These are phyloP conservation scores for Lignosus rhinocerotis DNA, from an alignment of 1,284 basidiomycete species.

Conservation along the genomic window DNA sequence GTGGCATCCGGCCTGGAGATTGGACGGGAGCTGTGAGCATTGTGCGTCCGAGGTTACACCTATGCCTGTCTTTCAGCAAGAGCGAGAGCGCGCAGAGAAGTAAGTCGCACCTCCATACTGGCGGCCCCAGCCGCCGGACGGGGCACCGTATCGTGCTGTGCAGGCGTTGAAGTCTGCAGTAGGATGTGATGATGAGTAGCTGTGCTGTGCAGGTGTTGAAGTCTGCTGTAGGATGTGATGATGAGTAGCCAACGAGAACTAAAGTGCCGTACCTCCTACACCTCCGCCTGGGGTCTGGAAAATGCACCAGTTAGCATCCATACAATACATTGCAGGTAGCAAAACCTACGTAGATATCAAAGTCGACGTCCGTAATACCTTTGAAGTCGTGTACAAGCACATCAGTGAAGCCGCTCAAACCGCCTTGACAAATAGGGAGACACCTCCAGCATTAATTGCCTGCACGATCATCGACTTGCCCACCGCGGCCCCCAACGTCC, in stretches of 20 bases:
- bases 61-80: not conserved
- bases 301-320: not conserved
- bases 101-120: constrained; percentile 22
- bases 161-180: constrained; percentile 25
- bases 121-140: constrained; percentile 22
- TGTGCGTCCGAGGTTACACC: constrained; percentile 24
- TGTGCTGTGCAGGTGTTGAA: not conserved
- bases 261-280: constrained; percentile 15
- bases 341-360: constrained; percentile 23
- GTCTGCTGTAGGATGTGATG: not conserved
- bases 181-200: not conserved
- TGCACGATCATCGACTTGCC: constrained; percentile 29
- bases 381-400: not conserved
- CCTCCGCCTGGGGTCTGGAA: constrained; percentile 21
- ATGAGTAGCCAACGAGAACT: no score
- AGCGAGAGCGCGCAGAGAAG: not conserved
- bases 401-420: not conserved
- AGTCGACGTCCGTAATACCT: constrained; percentile 24
- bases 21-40: constrained; percentile 26
- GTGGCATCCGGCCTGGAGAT: constrained; percentile 26
- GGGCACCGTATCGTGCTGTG: constrained; percentile 24
- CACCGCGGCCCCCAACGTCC: constrained; percentile 22
- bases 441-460: constrained; percentile 27
- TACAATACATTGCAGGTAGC: no score
- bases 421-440: not conserved